phyloP scores from a whole-genome alignment of 1,284 basidiomycete species.

The Moesziomyces globuligerus region DNA sequence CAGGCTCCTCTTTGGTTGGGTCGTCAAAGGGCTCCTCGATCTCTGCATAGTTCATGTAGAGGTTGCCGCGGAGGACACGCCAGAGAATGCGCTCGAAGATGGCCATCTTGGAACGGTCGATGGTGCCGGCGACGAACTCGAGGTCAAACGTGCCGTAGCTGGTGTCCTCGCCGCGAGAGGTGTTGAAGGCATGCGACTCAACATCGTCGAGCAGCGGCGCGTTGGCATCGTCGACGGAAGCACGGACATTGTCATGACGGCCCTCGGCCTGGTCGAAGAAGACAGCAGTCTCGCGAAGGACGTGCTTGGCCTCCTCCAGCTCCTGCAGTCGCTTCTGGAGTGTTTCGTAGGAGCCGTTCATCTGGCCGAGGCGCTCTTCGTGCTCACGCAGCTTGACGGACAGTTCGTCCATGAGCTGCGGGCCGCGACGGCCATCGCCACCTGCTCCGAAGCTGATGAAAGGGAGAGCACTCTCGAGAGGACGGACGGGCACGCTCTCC shows the following conservation, averaged over 20 bases:
- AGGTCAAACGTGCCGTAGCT: conserved; percentile 77
- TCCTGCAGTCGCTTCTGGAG: conserved; percentile 87
- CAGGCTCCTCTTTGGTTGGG: conserved; percentile 73
- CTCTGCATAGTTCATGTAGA: conserved; percentile 98
- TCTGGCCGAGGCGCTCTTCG: conserved; percentile 84
- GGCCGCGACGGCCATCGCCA: conserved; percentile 74
- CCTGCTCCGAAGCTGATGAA: conserved; percentile 53
- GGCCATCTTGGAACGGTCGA: conserved; percentile 88
- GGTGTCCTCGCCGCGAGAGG: conserved; percentile 69
- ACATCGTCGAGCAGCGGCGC: conserved; percentile 89
- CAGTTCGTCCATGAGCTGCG: conserved; percentile 92
- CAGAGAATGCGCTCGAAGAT: conserved; percentile 98
- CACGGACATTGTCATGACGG: conserved; percentile 80
- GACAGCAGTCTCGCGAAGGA: conserved; percentile 91
- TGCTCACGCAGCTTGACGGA: conserved; percentile 87
- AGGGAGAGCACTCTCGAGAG: conserved; percentile 66
- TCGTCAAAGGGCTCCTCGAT: conserved; percentile 93
- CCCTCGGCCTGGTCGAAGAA: conserved; percentile 93
- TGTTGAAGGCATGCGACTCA: conserved; percentile 71
- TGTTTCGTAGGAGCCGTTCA: conserved; percentile 93
- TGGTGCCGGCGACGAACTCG: conserved; percentile 90
- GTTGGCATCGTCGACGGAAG: conserved; percentile 83
- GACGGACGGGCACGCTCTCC: conserved; percentile 79
- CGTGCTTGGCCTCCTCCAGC: conserved; percentile 87
- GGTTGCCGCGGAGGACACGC: conserved; percentile 95